These are phyloP conservation scores for Jasminum sambac DNA, from an alignment of 257 asterid genomes.

Conservation along the genomic window DNA sequence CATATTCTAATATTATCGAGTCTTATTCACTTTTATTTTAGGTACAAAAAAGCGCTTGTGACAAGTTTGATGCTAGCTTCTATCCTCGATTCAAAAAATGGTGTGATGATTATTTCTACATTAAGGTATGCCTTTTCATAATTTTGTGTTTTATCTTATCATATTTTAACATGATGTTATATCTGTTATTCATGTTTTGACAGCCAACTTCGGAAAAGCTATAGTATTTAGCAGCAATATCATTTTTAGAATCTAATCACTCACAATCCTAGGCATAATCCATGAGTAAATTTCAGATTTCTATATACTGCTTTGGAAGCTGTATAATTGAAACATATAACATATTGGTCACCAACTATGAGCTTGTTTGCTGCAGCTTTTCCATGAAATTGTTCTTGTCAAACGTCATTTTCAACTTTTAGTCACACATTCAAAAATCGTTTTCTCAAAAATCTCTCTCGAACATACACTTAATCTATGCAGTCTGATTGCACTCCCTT, in stretches of 20 bases:
- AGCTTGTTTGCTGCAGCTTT: too few relatives aligned
- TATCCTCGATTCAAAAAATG: conserved; percentile 97
- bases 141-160: conserved; percentile 18
- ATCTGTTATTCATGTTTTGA: conserved; percentile 2
- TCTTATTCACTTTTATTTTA: conserved; percentile 26
- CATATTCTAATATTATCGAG: background rate
- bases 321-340: background rate
- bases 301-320: background rate
- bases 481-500: background rate
- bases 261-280: background rate
- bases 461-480: background rate
- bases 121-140: conserved; percentile 54
- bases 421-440: too few relatives aligned
- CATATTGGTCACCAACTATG: background rate
- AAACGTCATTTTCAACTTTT: too few relatives aligned
- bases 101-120: conserved; percentile 97
- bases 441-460: too few relatives aligned
- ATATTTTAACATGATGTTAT: conserved; percentile 10
- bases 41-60: conserved; percentile 92
- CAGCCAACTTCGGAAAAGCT: background rate
- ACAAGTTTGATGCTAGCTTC: conserved; percentile 80
- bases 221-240: background rate
- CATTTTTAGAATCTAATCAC: background rate
- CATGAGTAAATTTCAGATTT: background rate
- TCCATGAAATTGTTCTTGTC: too few relatives aligned